Conservation (phyloP, 1,139 yeast genomes). For the Candida pseudoviswanathii region DNA sequence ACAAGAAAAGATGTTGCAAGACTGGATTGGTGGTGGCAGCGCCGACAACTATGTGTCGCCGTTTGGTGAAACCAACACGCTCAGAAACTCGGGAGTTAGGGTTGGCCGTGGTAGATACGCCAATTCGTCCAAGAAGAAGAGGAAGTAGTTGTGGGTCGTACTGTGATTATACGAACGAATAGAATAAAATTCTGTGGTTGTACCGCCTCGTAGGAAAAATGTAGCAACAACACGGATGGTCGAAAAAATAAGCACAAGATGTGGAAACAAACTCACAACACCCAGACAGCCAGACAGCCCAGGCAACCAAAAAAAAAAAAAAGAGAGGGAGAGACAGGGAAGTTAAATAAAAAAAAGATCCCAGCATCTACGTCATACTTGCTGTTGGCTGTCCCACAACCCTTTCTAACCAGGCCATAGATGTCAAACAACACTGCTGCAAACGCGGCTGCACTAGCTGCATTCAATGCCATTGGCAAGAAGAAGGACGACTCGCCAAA, state of each 20-base stretch:
- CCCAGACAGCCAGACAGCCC: too few species aligned
- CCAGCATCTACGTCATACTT: not conserved
- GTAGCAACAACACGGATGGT: too few species aligned
- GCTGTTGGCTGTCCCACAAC: not conserved
- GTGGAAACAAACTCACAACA: not conserved
- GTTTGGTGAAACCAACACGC: slow-evolving; percentile 65
- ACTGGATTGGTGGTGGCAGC: slow-evolving; percentile 93
- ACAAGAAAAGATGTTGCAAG: slow-evolving; percentile 80
- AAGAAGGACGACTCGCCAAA: slow-evolving; percentile 14
- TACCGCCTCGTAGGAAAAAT: too few species aligned
- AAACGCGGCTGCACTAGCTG: slow-evolving; percentile 40
- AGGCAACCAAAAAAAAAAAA: not conserved
- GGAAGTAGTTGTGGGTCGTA: slow-evolving; percentile 21
- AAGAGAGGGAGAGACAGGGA: not conserved
- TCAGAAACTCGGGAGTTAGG: slow-evolving; percentile 67
- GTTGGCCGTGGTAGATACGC: slow-evolving; percentile 85
- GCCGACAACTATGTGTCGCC: slow-evolving; percentile 94
- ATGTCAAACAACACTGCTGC: slow-evolving; percentile 19
- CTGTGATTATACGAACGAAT: not conserved
- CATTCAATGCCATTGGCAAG: slow-evolving; percentile 25
- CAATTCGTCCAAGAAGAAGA: slow-evolving; percentile 58
- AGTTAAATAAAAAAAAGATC: not conserved
- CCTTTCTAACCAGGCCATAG: not conserved
- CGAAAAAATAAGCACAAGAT: not conserved
- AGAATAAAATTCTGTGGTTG: not conserved